phyloP scores from a whole-genome alignment of 1,284 basidiomycete genomes.

The Pseudozyma sp. region DNA sequence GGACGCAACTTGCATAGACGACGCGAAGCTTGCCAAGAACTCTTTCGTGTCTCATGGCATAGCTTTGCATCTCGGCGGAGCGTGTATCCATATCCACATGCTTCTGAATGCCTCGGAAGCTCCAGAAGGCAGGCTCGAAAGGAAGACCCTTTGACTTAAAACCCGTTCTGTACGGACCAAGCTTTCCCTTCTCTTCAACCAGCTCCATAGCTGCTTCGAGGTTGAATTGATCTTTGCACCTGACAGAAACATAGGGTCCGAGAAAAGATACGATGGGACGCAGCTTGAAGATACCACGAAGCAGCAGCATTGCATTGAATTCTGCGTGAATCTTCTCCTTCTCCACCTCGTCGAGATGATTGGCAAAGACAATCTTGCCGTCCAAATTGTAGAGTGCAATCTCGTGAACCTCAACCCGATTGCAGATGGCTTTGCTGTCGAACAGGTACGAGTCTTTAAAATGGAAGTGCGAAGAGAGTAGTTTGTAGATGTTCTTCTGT shows the following conservation, averaged over 20 bases:
- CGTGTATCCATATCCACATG: neutral
- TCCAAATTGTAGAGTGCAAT: neutral
- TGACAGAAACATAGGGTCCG: neutral
- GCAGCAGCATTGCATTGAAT: neutral
- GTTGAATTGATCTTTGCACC: neutral
- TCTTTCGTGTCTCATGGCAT: neutral
- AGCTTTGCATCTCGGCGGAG: constrained; percentile 6
- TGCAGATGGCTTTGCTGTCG: neutral
- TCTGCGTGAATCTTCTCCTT: neutral
- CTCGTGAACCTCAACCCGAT: constrained; percentile 1
- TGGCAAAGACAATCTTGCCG: neutral
- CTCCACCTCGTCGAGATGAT: neutral
- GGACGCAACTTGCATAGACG: constrained; percentile 1
- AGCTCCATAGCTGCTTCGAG: neutral
- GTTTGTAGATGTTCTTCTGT: neutral
- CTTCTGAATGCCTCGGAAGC: neutral
- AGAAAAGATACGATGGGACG: neutral
- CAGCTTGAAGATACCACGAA: too few relatives aligned
- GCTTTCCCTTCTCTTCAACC: neutral
- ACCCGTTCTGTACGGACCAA: neutral
- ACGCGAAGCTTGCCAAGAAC: constrained; percentile 6
- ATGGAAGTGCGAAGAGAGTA: constrained; percentile 1
- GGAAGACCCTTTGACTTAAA: constrained; percentile 9
- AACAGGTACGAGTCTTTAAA: constrained; percentile 2
- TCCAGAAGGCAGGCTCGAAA: constrained; percentile 11